phyloP scores from a whole-genome alignment of 768 basidiomycete genomes.

The Suillus clintonianus region DNA sequence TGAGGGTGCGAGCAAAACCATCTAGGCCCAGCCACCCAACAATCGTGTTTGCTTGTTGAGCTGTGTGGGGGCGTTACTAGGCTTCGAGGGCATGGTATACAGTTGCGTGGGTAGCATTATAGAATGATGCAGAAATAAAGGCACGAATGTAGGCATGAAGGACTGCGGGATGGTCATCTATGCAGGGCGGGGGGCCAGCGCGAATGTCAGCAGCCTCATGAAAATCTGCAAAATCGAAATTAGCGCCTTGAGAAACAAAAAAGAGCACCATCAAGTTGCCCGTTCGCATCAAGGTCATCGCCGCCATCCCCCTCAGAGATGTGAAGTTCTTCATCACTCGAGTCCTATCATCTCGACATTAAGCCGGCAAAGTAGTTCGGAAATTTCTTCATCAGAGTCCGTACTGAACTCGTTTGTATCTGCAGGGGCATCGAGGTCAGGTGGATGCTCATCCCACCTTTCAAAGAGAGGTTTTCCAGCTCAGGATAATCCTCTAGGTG shows the following conservation, averaged over 20 bases:
- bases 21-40: not conserved
- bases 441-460: too few species aligned
- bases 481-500: too few species aligned
- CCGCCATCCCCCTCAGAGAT: not conserved
- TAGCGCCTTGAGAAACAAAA: not conserved
- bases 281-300: not conserved
- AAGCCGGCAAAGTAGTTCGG: too few species aligned
- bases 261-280: not conserved
- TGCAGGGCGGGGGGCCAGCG: not conserved
- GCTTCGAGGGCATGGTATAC: not conserved
- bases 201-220: not conserved
- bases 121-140: not conserved
- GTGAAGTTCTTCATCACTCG: not conserved
- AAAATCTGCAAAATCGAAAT: not conserved
- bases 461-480: too few species aligned
- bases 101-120: not conserved
- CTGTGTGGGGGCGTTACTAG: not conserved
- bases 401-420: too few species aligned
- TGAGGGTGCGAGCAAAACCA: not conserved
- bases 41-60: not conserved
- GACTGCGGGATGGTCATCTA: not conserved
- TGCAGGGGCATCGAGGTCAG: too few species aligned
- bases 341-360: not conserved
- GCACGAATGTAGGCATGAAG: not conserved
- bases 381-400: too few species aligned